Evolutionary conservation across 164 flowering plant genomes (phyloP), one percentile per base, ranked within the genome.

Genomic region (Chloranthus sessilifolius): DNA sequence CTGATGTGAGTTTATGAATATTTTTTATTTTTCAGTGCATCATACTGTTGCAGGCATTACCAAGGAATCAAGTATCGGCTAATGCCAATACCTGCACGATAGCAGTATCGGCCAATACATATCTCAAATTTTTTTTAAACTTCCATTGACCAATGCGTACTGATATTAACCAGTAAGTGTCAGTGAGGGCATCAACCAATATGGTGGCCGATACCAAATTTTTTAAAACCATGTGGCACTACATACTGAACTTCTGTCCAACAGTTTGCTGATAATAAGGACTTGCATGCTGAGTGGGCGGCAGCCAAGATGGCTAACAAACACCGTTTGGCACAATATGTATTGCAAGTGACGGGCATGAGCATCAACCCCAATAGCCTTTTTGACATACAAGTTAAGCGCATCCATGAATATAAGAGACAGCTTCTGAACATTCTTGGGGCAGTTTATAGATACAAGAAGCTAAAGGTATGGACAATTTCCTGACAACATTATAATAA

Each of bases 301-400:
- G 65, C 88, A 52, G 99, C 97, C 35, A 92, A 92, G 75, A 79
- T 82, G 92, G 95, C 95, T 28, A 86, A 77, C 66, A 88, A 92
- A 66, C 56, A 64, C 60, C 89, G 92, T 19, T 66, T 92, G 64
- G 86, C 95, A 44, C 74, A 75, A 36, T 86, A 84, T 59, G 73
- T 92, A 60, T 44, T 68, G 62, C 83, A 64, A 63, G 95, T 75
- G 50, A 88, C 95, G 2, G 99, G 95, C 48, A 80, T 63, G 26
- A 69, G 39, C 57, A 80, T 92, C 58, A 88, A 92, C 71, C 84
- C 97, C 19, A 77, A 75, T 51, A 84, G 81, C 58, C 76, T 92
- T 34, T 92, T 88, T 74, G 99, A 92, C 76, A 88, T 92, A 54
- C 99, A 92, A 74, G 88, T 92, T 59, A 92, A 92, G 73, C 87